Percentiles rank a stretch among this genome's conserved stretches.
phyloP scores from a whole-genome alignment of 768 basidiomycete species.

The Amanita fuliginea region DNA sequence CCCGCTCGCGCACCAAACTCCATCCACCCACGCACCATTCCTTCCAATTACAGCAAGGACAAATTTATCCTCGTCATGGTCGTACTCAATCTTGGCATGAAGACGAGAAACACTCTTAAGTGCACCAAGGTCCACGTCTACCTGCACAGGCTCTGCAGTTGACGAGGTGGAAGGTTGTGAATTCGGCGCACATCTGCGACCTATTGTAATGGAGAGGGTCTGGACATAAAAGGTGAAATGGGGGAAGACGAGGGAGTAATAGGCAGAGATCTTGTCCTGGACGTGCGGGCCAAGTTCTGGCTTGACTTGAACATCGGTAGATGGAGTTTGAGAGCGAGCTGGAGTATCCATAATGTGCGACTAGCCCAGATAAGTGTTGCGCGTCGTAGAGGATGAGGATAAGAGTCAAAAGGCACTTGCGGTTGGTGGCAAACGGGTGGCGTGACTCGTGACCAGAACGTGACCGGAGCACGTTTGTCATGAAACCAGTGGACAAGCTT shows the following conservation, averaged over 20 bases:
- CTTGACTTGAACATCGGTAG: conserved; percentile 15
- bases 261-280: conserved; percentile 81
- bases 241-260: conserved; percentile 89
- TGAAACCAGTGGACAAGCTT: conserved; percentile 38
- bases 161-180: conserved; percentile 40
- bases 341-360: conserved; percentile 29
- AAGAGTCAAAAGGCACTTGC: not conserved
- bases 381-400: conserved; percentile 7
- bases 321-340: conserved; percentile 29
- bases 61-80: conserved; percentile 82
- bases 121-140: conserved; percentile 88
- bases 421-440: conserved; percentile 6
- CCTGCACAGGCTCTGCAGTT: conserved; percentile 43
- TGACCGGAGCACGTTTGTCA: not conserved
- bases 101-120: conserved; percentile 96
- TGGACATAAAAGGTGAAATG: conserved; percentile 96
- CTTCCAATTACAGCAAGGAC: conserved; percentile 88
- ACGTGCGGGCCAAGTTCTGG: conserved; percentile 23
- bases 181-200: conserved; percentile 67
- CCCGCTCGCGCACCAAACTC: conserved; percentile 88
- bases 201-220: conserved; percentile 89
- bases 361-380: conserved; percentile 11
- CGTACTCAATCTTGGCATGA: conserved; percentile 92
- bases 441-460: conserved; percentile 15
- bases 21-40: conserved; percentile 97